Percentiles rank a stretch among this genome's conserved stretches.
Evolutionary conservation across 202 grass and related monocot species (phyloP).

Genomic region (Zoysia matrella): DNA sequence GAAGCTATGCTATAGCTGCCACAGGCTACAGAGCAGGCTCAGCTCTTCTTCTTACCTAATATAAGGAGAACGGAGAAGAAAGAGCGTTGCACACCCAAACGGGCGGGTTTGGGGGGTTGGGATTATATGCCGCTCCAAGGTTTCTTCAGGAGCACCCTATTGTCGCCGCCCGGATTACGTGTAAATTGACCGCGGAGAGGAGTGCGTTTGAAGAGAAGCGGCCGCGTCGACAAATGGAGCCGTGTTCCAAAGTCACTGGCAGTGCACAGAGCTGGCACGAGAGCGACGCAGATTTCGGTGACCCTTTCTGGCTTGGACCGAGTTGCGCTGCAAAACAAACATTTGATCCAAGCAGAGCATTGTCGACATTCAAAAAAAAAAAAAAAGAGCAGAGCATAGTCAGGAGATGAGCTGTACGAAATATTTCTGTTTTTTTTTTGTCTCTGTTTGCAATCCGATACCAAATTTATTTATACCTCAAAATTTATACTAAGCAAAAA

Average conservation of each 20-base stretch:
- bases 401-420: background rate
- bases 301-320: slow-evolving; percentile 8
- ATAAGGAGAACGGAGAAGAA: background rate
- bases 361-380: too few relatives aligned
- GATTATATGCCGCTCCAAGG: slow-evolving; percentile 51
- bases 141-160: slow-evolving; percentile 62
- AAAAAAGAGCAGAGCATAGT: background rate
- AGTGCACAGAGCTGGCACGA: slow-evolving; percentile 36
- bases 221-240: background rate
- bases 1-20: slow-evolving; percentile 7
- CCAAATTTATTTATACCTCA: background rate
- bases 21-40: background rate
- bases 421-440: background rate
- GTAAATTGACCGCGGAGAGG: background rate
- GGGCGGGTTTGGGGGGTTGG: slow-evolving; percentile 45
- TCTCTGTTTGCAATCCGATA: background rate
- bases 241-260: background rate
- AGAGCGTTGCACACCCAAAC: background rate
- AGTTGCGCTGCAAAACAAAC: slow-evolving; percentile 19
- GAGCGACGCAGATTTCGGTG: slow-evolving; percentile 35
- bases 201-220: slow-evolving; percentile 53
- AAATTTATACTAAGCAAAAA: background rate
- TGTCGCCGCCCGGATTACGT: slow-evolving; percentile 35
- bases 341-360: slow-evolving; percentile 23
- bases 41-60: slow-evolving; percentile 28